phyloP scores from a whole-genome alignment of 164 flowering plant genomes.

The Litsea cubeba region DNA sequence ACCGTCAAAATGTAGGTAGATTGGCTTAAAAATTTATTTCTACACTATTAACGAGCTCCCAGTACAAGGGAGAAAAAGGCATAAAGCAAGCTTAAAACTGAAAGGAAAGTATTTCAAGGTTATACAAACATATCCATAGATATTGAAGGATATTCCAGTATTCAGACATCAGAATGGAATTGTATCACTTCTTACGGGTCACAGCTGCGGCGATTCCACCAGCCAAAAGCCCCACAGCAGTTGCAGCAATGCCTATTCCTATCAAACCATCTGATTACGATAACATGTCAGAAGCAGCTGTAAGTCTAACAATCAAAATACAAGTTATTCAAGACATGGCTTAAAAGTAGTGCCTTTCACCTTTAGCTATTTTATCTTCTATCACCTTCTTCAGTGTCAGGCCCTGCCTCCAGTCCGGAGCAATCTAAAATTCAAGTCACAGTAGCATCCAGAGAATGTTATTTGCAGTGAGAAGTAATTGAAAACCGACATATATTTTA shows the following conservation, averaged over 20 bases:
- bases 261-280: constrained; percentile 74
- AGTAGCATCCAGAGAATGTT: background rate
- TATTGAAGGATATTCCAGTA: background rate
- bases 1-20: background rate
- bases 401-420: constrained; percentile 94
- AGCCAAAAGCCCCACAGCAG: constrained; percentile 55
- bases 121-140: background rate
- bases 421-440: constrained; percentile 44
- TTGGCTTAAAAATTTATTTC: background rate
- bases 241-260: constrained; percentile 90
- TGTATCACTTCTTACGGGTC: constrained; percentile 53
- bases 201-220: constrained; percentile 80
- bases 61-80: background rate
- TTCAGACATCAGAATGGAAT: background rate
- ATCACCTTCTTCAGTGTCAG: constrained; percentile 64
- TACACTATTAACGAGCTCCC: background rate
- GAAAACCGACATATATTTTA: background rate
- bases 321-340: background rate
- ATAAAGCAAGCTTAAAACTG: background rate
- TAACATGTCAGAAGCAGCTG: background rate
- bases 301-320: background rate
- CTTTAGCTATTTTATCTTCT: constrained; percentile 79
- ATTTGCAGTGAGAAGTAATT: too few relatives aligned
- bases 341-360: constrained; percentile 21
- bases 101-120: background rate